Evolutionary conservation across 106 monocot genomes (phyloP), one percentile per base, ranked within the genome.

Genomic region (Allium sativum): DNA sequence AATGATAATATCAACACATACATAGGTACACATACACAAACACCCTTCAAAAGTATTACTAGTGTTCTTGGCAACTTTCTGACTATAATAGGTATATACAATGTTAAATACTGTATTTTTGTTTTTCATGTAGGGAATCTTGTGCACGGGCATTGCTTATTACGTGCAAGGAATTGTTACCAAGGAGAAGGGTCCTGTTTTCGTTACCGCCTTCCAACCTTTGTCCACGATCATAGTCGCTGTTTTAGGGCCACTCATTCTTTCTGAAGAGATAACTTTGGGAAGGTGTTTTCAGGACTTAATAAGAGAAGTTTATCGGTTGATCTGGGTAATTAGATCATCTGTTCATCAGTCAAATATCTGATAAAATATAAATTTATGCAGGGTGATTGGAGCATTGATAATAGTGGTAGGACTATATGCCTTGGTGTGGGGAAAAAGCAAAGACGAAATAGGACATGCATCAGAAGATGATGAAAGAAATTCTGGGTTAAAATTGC

Each of bases 141-240:
- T 93, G 52, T 84, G 88, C 71, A 80, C 93, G 43, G 93, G 88
- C 3, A 59, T 88, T 4, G 70, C 85, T 48, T 88, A 82, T 46
- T 93, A 77, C 55, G 58, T 93, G 16, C 93, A 93, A 76, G 93
- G 85, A 12, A 58, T 76, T 9, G 84, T 93, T 56, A 82, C 80
- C 77, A 79, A 80, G 61, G 88, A 88, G 67, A 85, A 78, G 58
- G 88, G 93, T 0, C 88, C 93, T 0, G 88, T 93, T 2, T 93
- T 88, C 62, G 88, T 88, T 18, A 85, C 93, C 7, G 84, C 88
- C 1, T 93, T 93, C 77, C 82, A 82, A 44, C 93, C 73, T 61
- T 73, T 88, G 7, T 70, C 77, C 73, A 88, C 88, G 84, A 88
- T 93, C 77, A 74, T 93, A 19, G 87, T 84, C 22, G 75, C 84